These are phyloP conservation scores for Taiwanofungus camphoratus DNA, from an alignment of 1,284 basidiomycete genomes.

Conservation along the genomic window DNA sequence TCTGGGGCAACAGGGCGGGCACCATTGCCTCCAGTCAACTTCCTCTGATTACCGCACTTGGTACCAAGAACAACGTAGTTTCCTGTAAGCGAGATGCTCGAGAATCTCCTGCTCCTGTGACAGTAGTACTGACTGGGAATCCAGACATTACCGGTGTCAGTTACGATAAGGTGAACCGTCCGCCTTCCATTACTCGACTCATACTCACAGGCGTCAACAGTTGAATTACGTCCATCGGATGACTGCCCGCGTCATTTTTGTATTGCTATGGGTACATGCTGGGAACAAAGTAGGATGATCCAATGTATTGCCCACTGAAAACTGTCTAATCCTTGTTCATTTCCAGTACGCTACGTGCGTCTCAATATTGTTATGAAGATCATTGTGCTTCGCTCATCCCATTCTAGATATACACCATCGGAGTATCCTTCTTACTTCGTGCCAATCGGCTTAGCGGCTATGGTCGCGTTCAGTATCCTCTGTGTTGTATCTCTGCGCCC, in stretches of 20 bases:
- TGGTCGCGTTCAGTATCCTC: conserved; percentile 18
- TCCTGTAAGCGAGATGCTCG: conserved; percentile 37
- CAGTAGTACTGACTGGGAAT: neutral
- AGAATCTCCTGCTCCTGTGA: neutral
- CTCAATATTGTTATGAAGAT: neutral
- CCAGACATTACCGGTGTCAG: conserved; percentile 53
- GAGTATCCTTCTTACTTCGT: neutral
- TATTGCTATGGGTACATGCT: conserved; percentile 47
- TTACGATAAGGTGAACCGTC: conserved; percentile 43
- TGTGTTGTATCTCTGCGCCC: conserved; percentile 21
- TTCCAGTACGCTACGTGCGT: neutral
- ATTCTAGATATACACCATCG: neutral
- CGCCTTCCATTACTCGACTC: neutral
- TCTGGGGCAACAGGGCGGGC: conserved; percentile 46
- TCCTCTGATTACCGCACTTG: conserved; percentile 56
- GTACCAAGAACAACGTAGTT: conserved; percentile 60
- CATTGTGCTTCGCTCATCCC: neutral
- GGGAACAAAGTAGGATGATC: conserved; percentile 33
- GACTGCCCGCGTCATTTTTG: conserved; percentile 40
- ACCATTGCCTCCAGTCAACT: conserved; percentile 49
- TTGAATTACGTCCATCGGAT: conserved; percentile 50
- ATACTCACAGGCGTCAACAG: conserved; percentile 25
- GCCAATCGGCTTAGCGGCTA: conserved; percentile 14
- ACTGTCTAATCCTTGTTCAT: neutral
- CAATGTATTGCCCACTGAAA: neutral